Evolutionary conservation across 2,329 filamentous ascomycete species (phyloP).

Genomic region (Tolypocladium sp.): DNA sequence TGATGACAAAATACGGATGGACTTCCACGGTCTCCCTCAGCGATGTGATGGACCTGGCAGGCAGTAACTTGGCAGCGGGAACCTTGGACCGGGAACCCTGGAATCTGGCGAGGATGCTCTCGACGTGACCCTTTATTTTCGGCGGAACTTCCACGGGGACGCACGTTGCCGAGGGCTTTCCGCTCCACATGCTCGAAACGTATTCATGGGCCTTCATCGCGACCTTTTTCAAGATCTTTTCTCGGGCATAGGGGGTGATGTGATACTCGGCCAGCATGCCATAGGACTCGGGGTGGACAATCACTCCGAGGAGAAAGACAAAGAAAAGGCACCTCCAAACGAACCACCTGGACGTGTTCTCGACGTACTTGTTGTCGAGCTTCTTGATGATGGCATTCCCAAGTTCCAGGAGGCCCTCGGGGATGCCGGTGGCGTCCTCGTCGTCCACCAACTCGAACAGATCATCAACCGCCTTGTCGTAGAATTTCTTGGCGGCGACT

Average conservation of each 20-base stretch:
- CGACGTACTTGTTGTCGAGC: constrained; percentile 61
- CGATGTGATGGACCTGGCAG: constrained; percentile 63
- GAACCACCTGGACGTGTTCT: constrained; percentile 71
- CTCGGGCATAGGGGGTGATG: constrained; percentile 81
- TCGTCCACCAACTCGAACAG: constrained; percentile 84
- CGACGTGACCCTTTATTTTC: constrained; percentile 58
- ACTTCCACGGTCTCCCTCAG: constrained; percentile 69
- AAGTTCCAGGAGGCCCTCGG: constrained; percentile 74
- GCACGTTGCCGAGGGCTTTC: constrained; percentile 47
- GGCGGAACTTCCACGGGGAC: constrained; percentile 40
- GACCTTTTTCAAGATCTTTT: constrained; percentile 72
- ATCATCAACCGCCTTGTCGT: constrained; percentile 68
- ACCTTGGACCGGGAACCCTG: constrained; percentile 40
- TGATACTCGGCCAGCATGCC: constrained; percentile 81
- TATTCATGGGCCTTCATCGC: constrained; percentile 71
- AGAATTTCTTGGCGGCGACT: constrained; percentile 79
- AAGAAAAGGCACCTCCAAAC: constrained; percentile 90
- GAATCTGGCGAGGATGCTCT: constrained; percentile 61
- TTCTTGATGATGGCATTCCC: constrained; percentile 76
- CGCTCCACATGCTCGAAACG: constrained; percentile 70
- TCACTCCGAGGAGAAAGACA: constrained; percentile 71
- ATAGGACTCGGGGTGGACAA: constrained; percentile 80
- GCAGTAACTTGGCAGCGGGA: constrained; percentile 50
- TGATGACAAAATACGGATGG: constrained; percentile 71
- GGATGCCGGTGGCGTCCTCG: constrained; percentile 74